Evolutionary conservation across 495 filamentous ascomycete genomes (phyloP), one percentile per base, ranked within the genome.

Genomic region (Aspergillus diversus): DNA sequence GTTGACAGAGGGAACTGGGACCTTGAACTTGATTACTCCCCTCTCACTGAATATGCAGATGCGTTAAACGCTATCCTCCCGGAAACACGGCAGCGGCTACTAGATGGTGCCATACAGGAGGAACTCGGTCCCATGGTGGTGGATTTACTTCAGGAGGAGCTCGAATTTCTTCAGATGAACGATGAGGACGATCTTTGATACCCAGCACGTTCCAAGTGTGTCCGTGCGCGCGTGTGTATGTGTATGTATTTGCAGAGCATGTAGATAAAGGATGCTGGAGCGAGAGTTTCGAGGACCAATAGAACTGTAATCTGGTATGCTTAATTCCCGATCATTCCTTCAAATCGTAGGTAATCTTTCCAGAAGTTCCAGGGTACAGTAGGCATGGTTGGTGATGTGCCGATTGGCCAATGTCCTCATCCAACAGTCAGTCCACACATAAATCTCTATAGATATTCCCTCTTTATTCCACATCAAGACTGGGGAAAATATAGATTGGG

Each of bases 1-100:
- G 72, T 81, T 33, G 79, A 81, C 52, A 73, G 76, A 6, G 79
- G 79, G 5, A 81, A 81, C 52, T 81, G 79, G 79, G 72, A 72
- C 15, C 73, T 76, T 3, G 71, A 75, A 1, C 53, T 75, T 15
- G 75, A 79, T 49, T 74, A 72, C 53, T 68, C 69, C 31, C 74
- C 77, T 1, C 51, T 81, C 53, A 71, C 64, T 1, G 74, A 79
- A 50, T 81, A 79, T 57, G 63, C 78, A 17, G 75, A 78, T 59
- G 73, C 71, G 12, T 60, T 80, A 12, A 55, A 66, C 12, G 67
- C 56, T 9, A 61, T 79, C 8, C 66, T 69, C 54, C 70, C 76
- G 1, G 69, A 71, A 13, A 60, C 67, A 33, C 70, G 73, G 13
- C 65, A 75, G 34, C 33, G 59, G 5, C 52, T 81, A 33, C 60